A percentile compares a stretch with the other conserved stretches of the same genome.
Conservation (phyloP, 1,139 yeast species). For the Debaryomyces sp. region DNA sequence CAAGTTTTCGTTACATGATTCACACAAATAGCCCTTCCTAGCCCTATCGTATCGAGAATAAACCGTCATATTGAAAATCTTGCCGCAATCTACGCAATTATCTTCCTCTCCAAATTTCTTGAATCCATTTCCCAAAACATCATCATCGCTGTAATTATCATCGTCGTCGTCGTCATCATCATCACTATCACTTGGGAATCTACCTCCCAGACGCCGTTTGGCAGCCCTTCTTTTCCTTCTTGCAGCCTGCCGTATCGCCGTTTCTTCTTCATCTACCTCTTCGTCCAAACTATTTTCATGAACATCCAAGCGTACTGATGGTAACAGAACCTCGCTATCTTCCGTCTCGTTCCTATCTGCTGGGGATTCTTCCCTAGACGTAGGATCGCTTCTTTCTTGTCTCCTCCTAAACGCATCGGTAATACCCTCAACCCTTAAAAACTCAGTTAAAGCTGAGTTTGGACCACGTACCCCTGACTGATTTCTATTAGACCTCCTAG, state of each 20-base stretch:
- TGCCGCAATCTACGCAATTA: conserved; percentile 61
- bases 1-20: conserved; percentile 56
- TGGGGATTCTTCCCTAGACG: conserved; percentile 9
- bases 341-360: conserved; percentile 16
- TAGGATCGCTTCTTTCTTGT: conserved; percentile 18
- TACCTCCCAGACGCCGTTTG: conserved; percentile 25
- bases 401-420: conserved; percentile 71
- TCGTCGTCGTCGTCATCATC: conserved; percentile 34
- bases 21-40: conserved; percentile 65
- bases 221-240: conserved; percentile 34
- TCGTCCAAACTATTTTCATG: not conserved
- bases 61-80: conserved; percentile 60
- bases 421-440: conserved; percentile 80
- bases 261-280: conserved; percentile 31
- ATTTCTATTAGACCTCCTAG: conserved; percentile 24
- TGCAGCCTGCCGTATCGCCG: conserved; percentile 47
- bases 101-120: conserved; percentile 51
- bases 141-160: conserved; percentile 31
- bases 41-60: conserved; percentile 58
- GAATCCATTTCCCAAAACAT: conserved; percentile 20
- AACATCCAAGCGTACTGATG: not conserved
- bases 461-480: conserved; percentile 66
- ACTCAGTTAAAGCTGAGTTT: conserved; percentile 77
- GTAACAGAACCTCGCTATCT: conserved; percentile 33
- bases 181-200: conserved; percentile 20